A percentile compares a stretch with the other conserved stretches of the same genome.
These are phyloP conservation scores for Metschnikowia henanensis DNA, from an alignment of 805 yeast genomes.

Conservation along the genomic window DNA sequence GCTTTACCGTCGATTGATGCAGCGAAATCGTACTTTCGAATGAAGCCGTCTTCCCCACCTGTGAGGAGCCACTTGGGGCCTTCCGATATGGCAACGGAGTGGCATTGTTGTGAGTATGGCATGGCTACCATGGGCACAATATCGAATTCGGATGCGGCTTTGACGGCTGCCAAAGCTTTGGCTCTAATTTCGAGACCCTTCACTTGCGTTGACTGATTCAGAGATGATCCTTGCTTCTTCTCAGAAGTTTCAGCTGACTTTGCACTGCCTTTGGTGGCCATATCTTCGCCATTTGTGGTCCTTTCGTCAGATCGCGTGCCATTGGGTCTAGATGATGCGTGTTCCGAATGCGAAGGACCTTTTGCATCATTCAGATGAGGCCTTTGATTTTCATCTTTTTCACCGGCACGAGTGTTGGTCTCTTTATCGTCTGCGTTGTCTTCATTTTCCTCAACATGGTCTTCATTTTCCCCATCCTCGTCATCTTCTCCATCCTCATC, in stretches of 20 bases:
- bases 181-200: conserved; percentile 15
- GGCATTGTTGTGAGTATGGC: conserved; percentile 77
- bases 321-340: too few relatives aligned
- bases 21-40: conserved; percentile 84
- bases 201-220: background rate
- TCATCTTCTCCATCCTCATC: background rate
- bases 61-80: conserved; percentile 87
- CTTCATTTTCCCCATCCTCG: conserved; percentile 18
- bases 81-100: conserved; percentile 71
- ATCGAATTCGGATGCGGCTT: conserved; percentile 57
- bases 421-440: too few relatives aligned
- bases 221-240: too few relatives aligned
- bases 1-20: conserved; percentile 84
- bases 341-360: too few relatives aligned
- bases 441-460: background rate
- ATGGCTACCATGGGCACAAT: conserved; percentile 86
- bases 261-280: too few relatives aligned
- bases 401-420: too few relatives aligned
- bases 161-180: conserved; percentile 43
- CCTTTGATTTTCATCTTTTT: too few relatives aligned
- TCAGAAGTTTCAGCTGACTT: too few relatives aligned
- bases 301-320: too few relatives aligned
- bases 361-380: too few relatives aligned
- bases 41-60: conserved; percentile 95
- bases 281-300: too few relatives aligned